Evolutionary conservation across 1,284 basidiomycete genomes (phyloP).

Genomic region (Somion occarium): DNA sequence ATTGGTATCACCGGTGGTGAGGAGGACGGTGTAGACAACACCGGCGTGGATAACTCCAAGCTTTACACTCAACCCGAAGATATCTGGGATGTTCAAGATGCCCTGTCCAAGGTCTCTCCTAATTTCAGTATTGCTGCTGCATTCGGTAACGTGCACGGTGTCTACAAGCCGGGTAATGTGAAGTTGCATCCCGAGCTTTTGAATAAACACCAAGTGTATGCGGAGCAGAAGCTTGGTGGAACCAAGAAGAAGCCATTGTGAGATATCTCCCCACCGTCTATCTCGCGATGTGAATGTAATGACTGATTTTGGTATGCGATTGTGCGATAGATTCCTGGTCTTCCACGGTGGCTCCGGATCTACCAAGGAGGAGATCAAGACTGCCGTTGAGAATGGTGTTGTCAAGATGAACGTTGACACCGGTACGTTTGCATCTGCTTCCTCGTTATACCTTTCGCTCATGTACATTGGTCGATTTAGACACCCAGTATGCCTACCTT

Average conservation of each 20-base stretch:
- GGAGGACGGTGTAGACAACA: slow-evolving; percentile 98
- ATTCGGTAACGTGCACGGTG: slow-evolving; percentile 97
- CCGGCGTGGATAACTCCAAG: slow-evolving; percentile 87
- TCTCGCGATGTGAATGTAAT: slow-evolving; percentile 4
- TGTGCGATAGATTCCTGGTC: slow-evolving; percentile 90
- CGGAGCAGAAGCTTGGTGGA: slow-evolving; percentile 67
- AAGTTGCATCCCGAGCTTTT: slow-evolving; percentile 90
- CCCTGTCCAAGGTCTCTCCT: slow-evolving; percentile 81
- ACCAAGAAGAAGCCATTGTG: slow-evolving; percentile 78
- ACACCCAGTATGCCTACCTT: slow-evolving; percentile 93
- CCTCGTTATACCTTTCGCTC: not conserved
- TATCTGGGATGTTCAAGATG: slow-evolving; percentile 87
- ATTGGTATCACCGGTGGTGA: slow-evolving; percentile 99
- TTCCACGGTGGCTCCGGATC: slow-evolving; percentile 99
- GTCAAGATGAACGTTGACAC: slow-evolving; percentile 98
- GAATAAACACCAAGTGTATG: slow-evolving; percentile 86
- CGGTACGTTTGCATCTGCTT: slow-evolving; percentile 32
- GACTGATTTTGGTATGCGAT: no score
- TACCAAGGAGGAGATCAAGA: slow-evolving; percentile 93
- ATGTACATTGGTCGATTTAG: slow-evolving; percentile 27
- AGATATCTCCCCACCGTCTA: slow-evolving; percentile 25
- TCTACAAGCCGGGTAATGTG: slow-evolving; percentile 95
- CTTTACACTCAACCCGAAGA: slow-evolving; percentile 99
- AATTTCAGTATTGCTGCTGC: slow-evolving; percentile 97
- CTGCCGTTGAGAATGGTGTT: slow-evolving; percentile 89